These are phyloP conservation scores for Exophiala alcalophila DNA, from an alignment of 2,329 filamentous ascomycete species.

Conservation along the genomic window DNA sequence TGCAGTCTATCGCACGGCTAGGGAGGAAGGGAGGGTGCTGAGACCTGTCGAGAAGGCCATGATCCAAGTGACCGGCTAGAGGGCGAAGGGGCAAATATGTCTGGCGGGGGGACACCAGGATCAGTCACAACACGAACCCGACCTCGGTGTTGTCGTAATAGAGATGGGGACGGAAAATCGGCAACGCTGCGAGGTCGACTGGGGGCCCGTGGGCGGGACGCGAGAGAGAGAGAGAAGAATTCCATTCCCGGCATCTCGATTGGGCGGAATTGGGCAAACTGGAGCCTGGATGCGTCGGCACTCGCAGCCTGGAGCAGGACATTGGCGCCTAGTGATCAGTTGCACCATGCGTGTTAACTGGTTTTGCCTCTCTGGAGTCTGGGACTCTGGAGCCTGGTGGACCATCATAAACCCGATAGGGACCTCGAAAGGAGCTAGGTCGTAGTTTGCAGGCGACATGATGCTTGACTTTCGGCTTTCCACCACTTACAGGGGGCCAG, in stretches of 20 bases:
- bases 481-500: no score
- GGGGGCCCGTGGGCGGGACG: neutral
- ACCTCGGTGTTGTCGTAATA: constrained; percentile 22
- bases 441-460: no score
- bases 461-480: no score
- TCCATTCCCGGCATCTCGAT: neutral
- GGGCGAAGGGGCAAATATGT: constrained; percentile 14
- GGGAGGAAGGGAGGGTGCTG: neutral
- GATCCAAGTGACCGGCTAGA: constrained; percentile 4
- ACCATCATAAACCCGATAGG: no score
- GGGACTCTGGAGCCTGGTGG: no score
- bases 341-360: no score
- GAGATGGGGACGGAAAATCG: constrained; percentile 16
- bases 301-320: no score
- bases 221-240: constrained; percentile 1
- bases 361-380: no score
- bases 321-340: no score
- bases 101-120: constrained; percentile 13
- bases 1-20: constrained; percentile 6
- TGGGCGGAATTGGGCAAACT: constrained; percentile 4
- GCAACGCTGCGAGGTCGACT: constrained; percentile 6
- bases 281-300: no score
- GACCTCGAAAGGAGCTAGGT: no score
- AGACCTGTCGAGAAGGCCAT: constrained; percentile 13
- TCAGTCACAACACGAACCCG: constrained; percentile 16